Conservation (phyloP, 2,329 filamentous ascomycete genomes). For the Trichoderma sp. region DNA sequence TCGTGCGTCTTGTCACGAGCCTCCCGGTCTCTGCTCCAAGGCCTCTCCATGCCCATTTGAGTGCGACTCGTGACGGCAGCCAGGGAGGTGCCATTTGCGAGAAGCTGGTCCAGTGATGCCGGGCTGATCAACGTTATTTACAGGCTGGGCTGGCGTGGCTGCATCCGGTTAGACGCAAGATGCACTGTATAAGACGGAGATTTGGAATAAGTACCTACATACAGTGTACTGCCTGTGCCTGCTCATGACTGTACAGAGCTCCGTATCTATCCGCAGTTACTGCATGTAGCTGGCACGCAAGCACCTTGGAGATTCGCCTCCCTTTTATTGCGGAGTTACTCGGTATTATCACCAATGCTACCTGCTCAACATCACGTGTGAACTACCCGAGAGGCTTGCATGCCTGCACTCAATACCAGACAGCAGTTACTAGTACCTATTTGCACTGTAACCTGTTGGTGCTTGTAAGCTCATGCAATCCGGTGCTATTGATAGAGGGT, state of each 20-base stretch:
- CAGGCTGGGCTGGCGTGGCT: constrained; percentile 13
- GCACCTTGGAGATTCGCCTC: neutral
- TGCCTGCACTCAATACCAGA: neutral
- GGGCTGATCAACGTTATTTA: constrained; percentile 24
- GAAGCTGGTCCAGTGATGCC: constrained; percentile 19
- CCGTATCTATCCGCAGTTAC: neutral
- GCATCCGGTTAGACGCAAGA: constrained; percentile 14
- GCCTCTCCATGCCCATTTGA: constrained; percentile 13
- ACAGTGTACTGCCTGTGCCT: neutral
- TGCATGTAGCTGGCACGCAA: neutral
- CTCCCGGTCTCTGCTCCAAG: constrained; percentile 9
- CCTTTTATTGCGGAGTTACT: neutral
- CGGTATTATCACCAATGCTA: neutral
- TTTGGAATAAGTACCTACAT: neutral
- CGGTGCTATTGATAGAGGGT: neutral
- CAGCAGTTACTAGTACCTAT: no score
- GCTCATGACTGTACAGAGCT: neutral
- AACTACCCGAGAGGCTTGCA: neutral
- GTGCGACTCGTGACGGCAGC: constrained; percentile 21
- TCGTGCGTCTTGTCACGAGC: constrained; percentile 26
- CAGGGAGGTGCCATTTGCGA: constrained; percentile 8
- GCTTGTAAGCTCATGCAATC: neutral
- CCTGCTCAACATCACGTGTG: neutral
- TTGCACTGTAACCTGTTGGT: neutral
- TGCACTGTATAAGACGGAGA: constrained; percentile 11